Conservation (phyloP, 768 basidiomycete species). For the Serendipita vermifera region DNA sequence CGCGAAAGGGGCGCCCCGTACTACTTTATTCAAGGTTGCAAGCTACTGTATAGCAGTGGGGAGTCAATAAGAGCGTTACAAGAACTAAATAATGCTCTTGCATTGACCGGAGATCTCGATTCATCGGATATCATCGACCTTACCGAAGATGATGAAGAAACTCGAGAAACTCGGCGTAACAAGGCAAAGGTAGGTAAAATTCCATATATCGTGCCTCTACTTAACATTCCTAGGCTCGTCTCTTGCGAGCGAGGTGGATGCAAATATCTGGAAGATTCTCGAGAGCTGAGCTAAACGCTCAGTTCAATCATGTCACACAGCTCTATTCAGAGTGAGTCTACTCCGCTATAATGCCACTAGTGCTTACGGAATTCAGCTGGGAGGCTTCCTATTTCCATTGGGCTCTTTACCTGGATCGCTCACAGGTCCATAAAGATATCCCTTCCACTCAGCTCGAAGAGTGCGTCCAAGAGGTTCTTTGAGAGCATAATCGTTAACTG, state of each 20-base stretch:
- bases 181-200: slow-evolving; percentile 51
- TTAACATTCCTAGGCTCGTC: slow-evolving; percentile 43
- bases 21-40: slow-evolving; percentile 82
- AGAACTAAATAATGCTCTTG: slow-evolving; percentile 61
- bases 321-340: slow-evolving; percentile 25
- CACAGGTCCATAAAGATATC: slow-evolving; percentile 13
- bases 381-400: slow-evolving; percentile 79
- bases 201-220: not conserved
- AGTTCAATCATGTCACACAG: slow-evolving; percentile 26
- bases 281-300: slow-evolving; percentile 42
- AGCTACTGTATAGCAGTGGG: slow-evolving; percentile 63
- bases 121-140: slow-evolving; percentile 38
- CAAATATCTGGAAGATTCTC: slow-evolving; percentile 77
- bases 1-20: slow-evolving; percentile 56
- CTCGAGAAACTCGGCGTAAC: slow-evolving; percentile 22
- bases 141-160: slow-evolving; percentile 40
- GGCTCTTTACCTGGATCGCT: slow-evolving; percentile 70
- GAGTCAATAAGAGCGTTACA: slow-evolving; percentile 76
- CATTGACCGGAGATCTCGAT: slow-evolving; percentile 10
- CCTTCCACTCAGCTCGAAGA: not conserved
- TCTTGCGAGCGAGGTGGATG: slow-evolving; percentile 86
- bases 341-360: not conserved
- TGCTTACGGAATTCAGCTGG: slow-evolving; percentile 34
- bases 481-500: not conserved
- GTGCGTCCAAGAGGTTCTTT: not conserved